phyloP scores from a whole-genome alignment of 352 stramenopile species.

The Aphanomyces astaci region DNA sequence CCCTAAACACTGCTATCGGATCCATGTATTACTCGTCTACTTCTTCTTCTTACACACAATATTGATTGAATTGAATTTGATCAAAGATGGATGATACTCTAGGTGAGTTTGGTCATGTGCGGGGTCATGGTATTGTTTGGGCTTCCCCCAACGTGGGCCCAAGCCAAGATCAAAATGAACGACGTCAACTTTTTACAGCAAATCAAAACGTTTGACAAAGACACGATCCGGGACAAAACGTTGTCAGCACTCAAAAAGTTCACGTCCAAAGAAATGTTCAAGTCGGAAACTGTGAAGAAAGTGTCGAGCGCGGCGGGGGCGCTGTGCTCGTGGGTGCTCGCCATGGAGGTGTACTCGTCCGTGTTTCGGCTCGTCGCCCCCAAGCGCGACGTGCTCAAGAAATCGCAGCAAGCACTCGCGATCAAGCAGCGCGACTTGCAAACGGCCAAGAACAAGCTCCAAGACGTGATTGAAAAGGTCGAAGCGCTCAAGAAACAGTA shows the following conservation, averaged over 20 bases:
- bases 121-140: constrained; percentile 96
- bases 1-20: no score
- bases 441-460: constrained; percentile 82
- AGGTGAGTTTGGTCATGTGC: constrained; percentile 83
- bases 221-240: constrained; percentile 89
- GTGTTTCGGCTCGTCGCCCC: constrained; percentile 85
- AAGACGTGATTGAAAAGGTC: constrained; percentile 88
- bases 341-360: constrained; percentile 86
- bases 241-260: constrained; percentile 94
- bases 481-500: constrained; percentile 87
- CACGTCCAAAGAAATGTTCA: constrained; percentile 75
- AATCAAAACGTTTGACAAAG: constrained; percentile 95
- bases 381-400: constrained; percentile 85
- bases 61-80: no score
- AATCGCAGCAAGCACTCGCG: constrained; percentile 74
- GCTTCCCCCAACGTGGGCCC: constrained; percentile 87
- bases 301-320: constrained; percentile 82
- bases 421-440: constrained; percentile 86
- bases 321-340: constrained; percentile 87
- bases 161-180: constrained; percentile 91
- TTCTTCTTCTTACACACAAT: no score
- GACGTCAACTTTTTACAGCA: constrained; percentile 90
- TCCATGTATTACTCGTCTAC: no score
- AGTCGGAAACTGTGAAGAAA: constrained; percentile 85
- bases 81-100: no score